A percentile compares a stretch with the other conserved stretches of the same genome.
Evolutionary conservation across 192 early-diverging fungal species (phyloP).

Genomic region (Coemansia sp.): DNA sequence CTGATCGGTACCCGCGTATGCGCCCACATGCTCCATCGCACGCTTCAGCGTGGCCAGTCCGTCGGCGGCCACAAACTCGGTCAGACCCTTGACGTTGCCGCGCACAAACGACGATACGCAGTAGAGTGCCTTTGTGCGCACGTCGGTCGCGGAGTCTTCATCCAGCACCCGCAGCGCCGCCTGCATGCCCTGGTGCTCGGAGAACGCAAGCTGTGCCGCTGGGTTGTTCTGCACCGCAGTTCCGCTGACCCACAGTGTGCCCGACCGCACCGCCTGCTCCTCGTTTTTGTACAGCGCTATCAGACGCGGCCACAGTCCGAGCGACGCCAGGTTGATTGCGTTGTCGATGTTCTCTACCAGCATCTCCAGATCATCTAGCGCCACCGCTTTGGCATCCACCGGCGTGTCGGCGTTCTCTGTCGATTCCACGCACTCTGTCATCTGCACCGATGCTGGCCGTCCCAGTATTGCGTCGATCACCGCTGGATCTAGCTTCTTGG

Average conservation of each 20-base stretch:
- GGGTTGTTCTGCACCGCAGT: slow-evolving; percentile 95
- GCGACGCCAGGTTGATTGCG: slow-evolving; percentile 84
- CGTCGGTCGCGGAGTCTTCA: slow-evolving; percentile 33
- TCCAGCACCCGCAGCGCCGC: slow-evolving; percentile 54
- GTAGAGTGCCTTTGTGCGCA: slow-evolving; percentile 70
- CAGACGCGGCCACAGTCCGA: slow-evolving; percentile 85
- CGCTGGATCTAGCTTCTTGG: slow-evolving; percentile 69
- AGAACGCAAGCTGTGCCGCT: slow-evolving; percentile 72
- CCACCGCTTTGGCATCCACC: slow-evolving; percentile 69
- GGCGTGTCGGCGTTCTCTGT: slow-evolving; percentile 59
- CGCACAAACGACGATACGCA: slow-evolving; percentile 70
- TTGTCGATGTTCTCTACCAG: slow-evolving; percentile 87
- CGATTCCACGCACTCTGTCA: slow-evolving; percentile 81
- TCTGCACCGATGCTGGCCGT: slow-evolving; percentile 81
- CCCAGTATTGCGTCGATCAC: slow-evolving; percentile 93
- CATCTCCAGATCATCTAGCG: slow-evolving; percentile 94
- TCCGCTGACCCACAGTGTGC: slow-evolving; percentile 87
- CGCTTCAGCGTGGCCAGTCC: slow-evolving; percentile 55
- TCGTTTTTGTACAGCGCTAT: slow-evolving; percentile 49
- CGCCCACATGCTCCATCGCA: slow-evolving; percentile 35
- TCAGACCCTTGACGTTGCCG: slow-evolving; percentile 57
- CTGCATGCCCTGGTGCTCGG: slow-evolving; percentile 53
- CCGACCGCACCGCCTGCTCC: slow-evolving; percentile 63
- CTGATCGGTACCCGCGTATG: neutral
- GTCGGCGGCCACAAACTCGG: slow-evolving; percentile 56